phyloP scores from a whole-genome alignment of 805 yeast genomes.

The Kodamaea neixiangensis region DNA sequence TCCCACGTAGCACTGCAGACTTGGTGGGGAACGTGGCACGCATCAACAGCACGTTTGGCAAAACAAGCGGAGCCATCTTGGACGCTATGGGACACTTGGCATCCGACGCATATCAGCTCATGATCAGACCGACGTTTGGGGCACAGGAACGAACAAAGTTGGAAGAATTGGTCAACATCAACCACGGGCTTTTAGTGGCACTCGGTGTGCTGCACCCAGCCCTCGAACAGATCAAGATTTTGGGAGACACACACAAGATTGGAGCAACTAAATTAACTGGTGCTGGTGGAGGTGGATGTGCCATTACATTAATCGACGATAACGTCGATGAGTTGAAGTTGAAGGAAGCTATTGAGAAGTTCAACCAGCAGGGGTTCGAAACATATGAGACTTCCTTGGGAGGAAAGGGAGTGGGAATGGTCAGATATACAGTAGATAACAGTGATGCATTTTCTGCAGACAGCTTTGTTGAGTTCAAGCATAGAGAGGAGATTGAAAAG shows the following conservation, averaged over 20 bases:
- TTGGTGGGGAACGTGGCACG: constrained; percentile 76
- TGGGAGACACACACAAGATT: constrained; percentile 61
- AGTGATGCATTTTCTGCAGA: constrained; percentile 29
- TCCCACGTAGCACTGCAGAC: constrained; percentile 85
- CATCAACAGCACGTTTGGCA: constrained; percentile 54
- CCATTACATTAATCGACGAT: constrained; percentile 75
- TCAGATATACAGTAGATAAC: constrained; percentile 19
- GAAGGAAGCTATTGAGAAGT: constrained; percentile 36
- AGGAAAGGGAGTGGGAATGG: constrained; percentile 81
- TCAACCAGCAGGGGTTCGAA: constrained; percentile 57
- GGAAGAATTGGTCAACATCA: constrained; percentile 67
- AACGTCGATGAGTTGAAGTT: constrained; percentile 36
- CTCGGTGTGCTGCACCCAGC: constrained; percentile 92
- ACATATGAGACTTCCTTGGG: constrained; percentile 82
- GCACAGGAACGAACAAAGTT: constrained; percentile 41
- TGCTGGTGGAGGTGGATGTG: constrained; percentile 99
- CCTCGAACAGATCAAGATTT: constrained; percentile 70
- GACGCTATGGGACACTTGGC: constrained; percentile 78
- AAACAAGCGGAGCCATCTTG: constrained; percentile 56
- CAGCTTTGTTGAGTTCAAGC: constrained; percentile 37
- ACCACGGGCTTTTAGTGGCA: constrained; percentile 84
- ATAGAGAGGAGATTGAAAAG: constrained; percentile 50
- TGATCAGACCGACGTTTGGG: constrained; percentile 54
- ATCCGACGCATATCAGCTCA: constrained; percentile 66
- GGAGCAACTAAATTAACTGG: constrained; percentile 96